These are phyloP conservation scores for Colletotrichum horii DNA, from an alignment of 2,329 filamentous ascomycete species.

Conservation along the genomic window DNA sequence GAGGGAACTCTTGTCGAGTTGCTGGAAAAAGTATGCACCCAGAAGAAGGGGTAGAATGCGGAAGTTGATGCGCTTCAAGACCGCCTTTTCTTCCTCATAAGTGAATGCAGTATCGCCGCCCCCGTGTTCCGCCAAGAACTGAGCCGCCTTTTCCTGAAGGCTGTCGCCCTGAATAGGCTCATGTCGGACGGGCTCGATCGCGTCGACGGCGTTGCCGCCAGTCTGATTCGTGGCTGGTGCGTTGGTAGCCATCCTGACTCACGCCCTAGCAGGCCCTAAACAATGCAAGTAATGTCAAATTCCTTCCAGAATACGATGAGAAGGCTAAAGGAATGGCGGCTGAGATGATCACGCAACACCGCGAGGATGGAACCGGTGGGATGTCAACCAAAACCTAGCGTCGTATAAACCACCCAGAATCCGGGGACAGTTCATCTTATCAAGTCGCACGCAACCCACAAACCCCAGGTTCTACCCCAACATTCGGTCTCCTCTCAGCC, in stretches of 20 bases:
- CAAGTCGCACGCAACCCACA: background rate
- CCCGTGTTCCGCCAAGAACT: slow-evolving; percentile 46
- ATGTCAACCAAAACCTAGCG: background rate
- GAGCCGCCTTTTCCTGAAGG: slow-evolving; percentile 45
- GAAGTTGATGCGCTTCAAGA: slow-evolving; percentile 52
- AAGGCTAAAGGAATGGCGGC: background rate
- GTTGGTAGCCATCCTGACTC: background rate
- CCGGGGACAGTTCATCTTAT: slow-evolving; percentile 5
- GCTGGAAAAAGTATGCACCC: slow-evolving; percentile 63
- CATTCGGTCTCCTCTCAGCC: background rate
- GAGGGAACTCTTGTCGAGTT: slow-evolving; percentile 55
- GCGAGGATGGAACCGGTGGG: background rate
- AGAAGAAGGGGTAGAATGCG: slow-evolving; percentile 56
- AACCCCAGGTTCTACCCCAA: background rate
- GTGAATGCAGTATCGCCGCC: slow-evolving; percentile 43
- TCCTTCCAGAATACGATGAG: too few species aligned
- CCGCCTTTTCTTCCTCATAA: slow-evolving; percentile 53
- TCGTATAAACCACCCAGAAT: background rate
- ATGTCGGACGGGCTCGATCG: background rate
- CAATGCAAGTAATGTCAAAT: background rate
- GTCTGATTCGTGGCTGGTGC: background rate
- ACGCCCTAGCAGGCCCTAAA: background rate
- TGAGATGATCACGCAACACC: background rate
- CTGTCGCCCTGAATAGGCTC: background rate
- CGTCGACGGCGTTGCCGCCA: background rate